Conservation (phyloP, 148 eudicot genomes). For the Rhododendron williamsianum region DNA sequence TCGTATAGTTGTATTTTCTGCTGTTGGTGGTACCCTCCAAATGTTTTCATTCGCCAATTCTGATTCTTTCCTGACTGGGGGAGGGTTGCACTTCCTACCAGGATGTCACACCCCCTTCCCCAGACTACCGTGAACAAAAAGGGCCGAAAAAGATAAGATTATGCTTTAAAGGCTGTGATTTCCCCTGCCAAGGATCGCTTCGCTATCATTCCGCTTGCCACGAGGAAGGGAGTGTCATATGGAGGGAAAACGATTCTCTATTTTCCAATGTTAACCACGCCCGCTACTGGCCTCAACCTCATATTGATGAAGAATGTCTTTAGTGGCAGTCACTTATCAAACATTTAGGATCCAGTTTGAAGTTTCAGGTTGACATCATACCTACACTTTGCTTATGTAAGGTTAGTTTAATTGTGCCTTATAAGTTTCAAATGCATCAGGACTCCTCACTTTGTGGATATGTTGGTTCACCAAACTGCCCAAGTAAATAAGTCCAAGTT, state of each 20-base stretch:
- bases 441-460: not conserved
- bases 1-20: not conserved
- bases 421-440: not conserved
- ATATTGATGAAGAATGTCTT: not conserved
- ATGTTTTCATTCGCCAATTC: not conserved
- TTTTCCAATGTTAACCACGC: not conserved
- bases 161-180: not conserved
- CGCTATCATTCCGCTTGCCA: not conserved
- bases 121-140: too few relatives aligned
- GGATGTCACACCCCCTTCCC: not conserved
- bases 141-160: not conserved
- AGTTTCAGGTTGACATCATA: not conserved
- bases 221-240: not conserved
- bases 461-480: not conserved
- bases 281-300: not conserved
- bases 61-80: not conserved
- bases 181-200: not conserved
- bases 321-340: not conserved
- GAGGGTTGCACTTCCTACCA: not conserved
- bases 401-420: not conserved
- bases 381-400: not conserved
- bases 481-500: not conserved
- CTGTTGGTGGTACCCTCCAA: not conserved
- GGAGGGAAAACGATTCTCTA: not conserved
- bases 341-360: not conserved